Base-by-base conservation (phyloP, 306 rosid species). In the Myrica gale region DNA sequence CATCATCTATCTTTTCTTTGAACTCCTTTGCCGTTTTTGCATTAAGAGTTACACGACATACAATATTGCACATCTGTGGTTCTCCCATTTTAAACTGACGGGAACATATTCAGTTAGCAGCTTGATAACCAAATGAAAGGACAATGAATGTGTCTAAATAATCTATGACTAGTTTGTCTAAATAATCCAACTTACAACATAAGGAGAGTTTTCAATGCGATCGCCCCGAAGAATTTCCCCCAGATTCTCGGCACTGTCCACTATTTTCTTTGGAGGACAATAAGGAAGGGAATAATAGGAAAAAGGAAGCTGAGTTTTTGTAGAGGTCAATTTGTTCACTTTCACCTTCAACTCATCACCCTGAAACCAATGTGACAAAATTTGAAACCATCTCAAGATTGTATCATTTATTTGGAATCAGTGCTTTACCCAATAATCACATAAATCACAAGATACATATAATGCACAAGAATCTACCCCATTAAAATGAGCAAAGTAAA, bases 171-270 rank as follows among this genome's bases (percentile, higher is more conserved):
- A 76, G n/a, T 5, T 45, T 15, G 44, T 44, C 78, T 20, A 19
- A 57, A 79, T 66, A 73, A 46, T 12, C 66, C 43, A 77, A 79
- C 86, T 57, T 68, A 89, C 98, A 95, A 80, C 91, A 70, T 82
- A 93, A 65, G 95, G 97, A 74, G 98, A 93, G 86, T 93, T 93
- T 69, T 93, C 97, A 7, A 93, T 89, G 46, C 91, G 91, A 74
- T 93, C 98, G 52, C 98, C 98, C 41, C 98, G 90, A 80, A 93
- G 98, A 68, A 93, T 93, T 76, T 93, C 98, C 32, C 97, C 97
- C n/a, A 93, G 97, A 88, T 93, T 93, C 90, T 93, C 98, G 58
- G 96, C 97, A 76, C 95, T 89, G 77, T 93, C 97, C 50, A 89
- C 82, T 79, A 90, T 90, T n/a, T 15, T 83, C 48, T 84, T 73